These are phyloP conservation scores for Tuber aestivum DNA, from an alignment of 495 filamentous ascomycete species.

Conservation along the genomic window DNA sequence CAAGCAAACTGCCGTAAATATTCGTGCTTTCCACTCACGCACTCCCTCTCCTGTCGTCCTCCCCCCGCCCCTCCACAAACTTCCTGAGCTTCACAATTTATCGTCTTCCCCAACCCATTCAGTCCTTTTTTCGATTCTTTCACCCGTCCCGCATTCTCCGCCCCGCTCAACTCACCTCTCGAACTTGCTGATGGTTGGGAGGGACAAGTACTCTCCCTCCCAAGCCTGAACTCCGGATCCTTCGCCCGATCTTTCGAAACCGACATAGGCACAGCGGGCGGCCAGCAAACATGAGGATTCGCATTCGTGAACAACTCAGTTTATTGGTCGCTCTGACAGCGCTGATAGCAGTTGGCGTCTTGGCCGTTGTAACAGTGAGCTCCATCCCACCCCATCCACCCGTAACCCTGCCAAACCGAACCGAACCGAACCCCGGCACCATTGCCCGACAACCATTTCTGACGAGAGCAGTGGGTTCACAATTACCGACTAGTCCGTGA, in stretches of 20 bases:
- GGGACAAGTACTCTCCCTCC: neutral
- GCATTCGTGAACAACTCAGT: slow-evolving; percentile 60
- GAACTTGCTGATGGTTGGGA: slow-evolving; percentile 2
- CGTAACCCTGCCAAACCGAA: neutral
- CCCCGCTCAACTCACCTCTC: neutral
- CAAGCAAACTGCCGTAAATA: neutral
- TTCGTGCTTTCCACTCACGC: neutral
- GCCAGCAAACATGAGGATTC: slow-evolving; percentile 38
- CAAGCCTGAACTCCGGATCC: neutral
- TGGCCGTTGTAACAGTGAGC: slow-evolving; percentile 59
- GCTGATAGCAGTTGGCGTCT: slow-evolving; percentile 55
- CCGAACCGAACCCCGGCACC: neutral
- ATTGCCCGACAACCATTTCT: slow-evolving; percentile 5
- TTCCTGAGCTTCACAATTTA: neutral
- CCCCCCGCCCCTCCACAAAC: neutral
- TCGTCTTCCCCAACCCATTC: neutral
- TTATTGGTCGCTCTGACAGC: slow-evolving; percentile 58
- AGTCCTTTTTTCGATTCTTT: neutral
- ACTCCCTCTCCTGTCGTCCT: neutral
- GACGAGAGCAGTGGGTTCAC: slow-evolving; percentile 50
- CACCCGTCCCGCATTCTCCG: neutral
- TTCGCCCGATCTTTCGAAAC: neutral
- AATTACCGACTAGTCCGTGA: slow-evolving; percentile 58
- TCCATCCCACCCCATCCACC: neutral
- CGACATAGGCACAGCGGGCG: neutral